Evolutionary conservation across 306 rosid species (phyloP).

Genomic region (Mimosa bimucronata): DNA sequence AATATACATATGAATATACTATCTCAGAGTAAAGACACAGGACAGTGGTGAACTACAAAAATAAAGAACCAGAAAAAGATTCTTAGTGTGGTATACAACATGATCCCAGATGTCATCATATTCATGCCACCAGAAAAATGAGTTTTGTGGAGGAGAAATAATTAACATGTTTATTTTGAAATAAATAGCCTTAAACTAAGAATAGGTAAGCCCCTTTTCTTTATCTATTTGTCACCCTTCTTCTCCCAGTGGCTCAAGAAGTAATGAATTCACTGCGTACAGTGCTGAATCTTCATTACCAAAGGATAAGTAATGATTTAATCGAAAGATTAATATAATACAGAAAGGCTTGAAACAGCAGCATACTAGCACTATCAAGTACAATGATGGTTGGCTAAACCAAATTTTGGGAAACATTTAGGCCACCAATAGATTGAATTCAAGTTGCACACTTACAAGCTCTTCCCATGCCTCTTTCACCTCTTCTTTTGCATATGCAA

Average conservation of each 20-base stretch:
- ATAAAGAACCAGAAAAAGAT: not conserved
- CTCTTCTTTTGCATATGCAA: slow-evolving; percentile 97
- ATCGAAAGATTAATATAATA: slow-evolving; percentile 10
- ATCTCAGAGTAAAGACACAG: not conserved
- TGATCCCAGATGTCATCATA: slow-evolving; percentile 14
- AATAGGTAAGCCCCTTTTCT: not conserved
- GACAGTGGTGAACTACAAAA: not conserved
- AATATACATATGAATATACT: not conserved
- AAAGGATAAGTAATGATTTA: not conserved
- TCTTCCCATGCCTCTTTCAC: slow-evolving; percentile 97
- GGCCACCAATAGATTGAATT: slow-evolving; percentile 25
- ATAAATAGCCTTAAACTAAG: not conserved
- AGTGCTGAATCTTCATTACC: slow-evolving; percentile 8
- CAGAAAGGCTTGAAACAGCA: slow-evolving; percentile 8
- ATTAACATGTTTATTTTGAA: slow-evolving; percentile 1
- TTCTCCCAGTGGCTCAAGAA: slow-evolving; percentile 1
- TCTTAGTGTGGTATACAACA: not conserved
- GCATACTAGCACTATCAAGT: slow-evolving; percentile 5
- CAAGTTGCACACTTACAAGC: slow-evolving; percentile 69
- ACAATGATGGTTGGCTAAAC: slow-evolving; percentile 20
- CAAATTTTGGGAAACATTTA: slow-evolving; percentile 18
- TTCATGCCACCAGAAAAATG: not conserved
- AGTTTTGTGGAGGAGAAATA: slow-evolving; percentile 23
- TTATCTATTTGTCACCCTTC: not conserved
- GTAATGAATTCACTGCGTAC: not conserved